Conservation (phyloP, 1,139 yeast species). For the Geotrichum carabidarum region DNA sequence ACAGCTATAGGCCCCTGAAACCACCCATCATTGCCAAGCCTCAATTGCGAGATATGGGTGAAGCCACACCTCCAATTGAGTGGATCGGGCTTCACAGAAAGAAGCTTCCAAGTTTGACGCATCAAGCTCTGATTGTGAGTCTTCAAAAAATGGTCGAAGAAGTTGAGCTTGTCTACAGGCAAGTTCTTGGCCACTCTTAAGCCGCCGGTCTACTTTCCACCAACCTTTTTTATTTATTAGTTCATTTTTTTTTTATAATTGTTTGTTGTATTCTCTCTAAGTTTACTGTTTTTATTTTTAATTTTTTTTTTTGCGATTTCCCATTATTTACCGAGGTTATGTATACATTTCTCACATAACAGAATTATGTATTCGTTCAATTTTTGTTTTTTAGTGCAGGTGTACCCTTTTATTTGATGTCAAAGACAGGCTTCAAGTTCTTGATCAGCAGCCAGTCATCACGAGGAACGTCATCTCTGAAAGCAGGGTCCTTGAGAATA, state of each 20-base stretch:
- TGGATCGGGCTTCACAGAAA: constrained; percentile 94
- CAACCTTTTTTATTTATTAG: background rate
- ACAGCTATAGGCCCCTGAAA: constrained; percentile 55
- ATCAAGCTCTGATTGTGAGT: constrained; percentile 67
- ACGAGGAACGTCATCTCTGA: constrained; percentile 87
- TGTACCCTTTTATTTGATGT: constrained; percentile 48
- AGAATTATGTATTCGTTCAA: background rate
- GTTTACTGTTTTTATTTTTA: background rate
- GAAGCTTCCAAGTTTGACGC: constrained; percentile 79
- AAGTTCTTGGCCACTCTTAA: constrained; percentile 28
- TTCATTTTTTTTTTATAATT: background rate
- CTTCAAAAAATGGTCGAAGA: constrained; percentile 69
- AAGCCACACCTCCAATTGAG: constrained; percentile 95
- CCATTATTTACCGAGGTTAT: background rate
- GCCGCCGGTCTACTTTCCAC: background rate
- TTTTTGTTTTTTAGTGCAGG: background rate
- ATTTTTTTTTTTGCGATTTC: background rate
- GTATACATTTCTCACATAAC: background rate
- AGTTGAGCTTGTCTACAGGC: constrained; percentile 37
- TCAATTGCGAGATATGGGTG: constrained; percentile 82
- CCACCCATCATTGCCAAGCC: constrained; percentile 87
- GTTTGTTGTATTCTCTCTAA: background rate
- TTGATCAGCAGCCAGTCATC: constrained; percentile 92
- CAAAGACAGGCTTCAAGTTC: constrained; percentile 82
- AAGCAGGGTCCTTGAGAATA: constrained; percentile 96